These are phyloP conservation scores for Linanthus parryae DNA, from an alignment of 148 eudicot species.

Conservation along the genomic window DNA sequence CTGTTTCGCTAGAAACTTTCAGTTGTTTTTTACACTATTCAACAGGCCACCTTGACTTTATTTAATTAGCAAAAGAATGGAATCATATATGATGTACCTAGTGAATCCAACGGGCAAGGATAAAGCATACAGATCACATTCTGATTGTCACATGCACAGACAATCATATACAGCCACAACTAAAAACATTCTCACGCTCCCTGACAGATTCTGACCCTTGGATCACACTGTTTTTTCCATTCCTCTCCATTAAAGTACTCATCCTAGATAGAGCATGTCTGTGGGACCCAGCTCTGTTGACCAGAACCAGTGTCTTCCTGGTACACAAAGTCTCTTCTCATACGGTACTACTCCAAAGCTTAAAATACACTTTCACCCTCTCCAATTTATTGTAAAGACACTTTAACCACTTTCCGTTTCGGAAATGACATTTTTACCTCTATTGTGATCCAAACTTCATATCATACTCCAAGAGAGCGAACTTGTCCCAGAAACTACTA, in stretches of 20 bases:
- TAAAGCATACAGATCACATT: background rate
- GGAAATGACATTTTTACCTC: background rate
- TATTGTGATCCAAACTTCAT: background rate
- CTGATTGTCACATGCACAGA: background rate
- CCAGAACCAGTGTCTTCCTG: constrained; percentile 11
- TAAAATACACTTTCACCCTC: background rate
- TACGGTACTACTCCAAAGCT: background rate
- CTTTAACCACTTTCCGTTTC: background rate
- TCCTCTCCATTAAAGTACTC: constrained; percentile 9
- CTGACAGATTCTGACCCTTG: constrained; percentile 13
- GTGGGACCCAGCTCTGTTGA: constrained; percentile 21
- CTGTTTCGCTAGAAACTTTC: too few relatives aligned
- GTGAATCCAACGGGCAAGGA: background rate
- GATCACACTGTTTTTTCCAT: constrained; percentile 7
- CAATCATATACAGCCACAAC: background rate
- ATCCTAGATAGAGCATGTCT: constrained; percentile 18
- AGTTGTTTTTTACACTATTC: too few relatives aligned
- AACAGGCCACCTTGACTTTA: background rate
- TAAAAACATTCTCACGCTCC: constrained; percentile 7
- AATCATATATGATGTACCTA: background rate
- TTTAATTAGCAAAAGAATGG: background rate
- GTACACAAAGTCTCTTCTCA: background rate
- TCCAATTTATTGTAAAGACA: background rate
- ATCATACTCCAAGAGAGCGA: background rate
- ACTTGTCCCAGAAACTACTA: background rate